phyloP scores from a whole-genome alignment of 768 basidiomycete species.

The Dentipellis fragilis region DNA sequence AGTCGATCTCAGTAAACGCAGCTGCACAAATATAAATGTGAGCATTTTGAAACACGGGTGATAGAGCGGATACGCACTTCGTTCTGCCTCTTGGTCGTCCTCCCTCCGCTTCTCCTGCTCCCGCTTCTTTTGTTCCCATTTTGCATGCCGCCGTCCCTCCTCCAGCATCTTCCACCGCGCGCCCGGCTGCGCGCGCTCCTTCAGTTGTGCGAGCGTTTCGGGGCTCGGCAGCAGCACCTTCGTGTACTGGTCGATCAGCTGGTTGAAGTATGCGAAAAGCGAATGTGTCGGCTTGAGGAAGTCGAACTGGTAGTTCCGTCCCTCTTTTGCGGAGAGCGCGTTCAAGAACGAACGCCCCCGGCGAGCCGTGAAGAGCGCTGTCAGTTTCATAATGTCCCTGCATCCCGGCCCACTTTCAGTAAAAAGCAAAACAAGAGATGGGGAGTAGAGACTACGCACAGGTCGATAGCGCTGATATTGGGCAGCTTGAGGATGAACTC shows the following conservation, averaged over 20 bases:
- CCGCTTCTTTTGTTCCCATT: slow-evolving; percentile 79
- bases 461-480: slow-evolving; percentile 77
- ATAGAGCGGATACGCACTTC: slow-evolving; percentile 42
- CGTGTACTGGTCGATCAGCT: slow-evolving; percentile 91
- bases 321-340: slow-evolving; percentile 78
- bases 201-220: slow-evolving; percentile 61
- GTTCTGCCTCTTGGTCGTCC: slow-evolving; percentile 89
- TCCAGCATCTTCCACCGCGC: slow-evolving; percentile 75
- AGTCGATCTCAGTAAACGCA: slow-evolving; percentile 96
- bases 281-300: slow-evolving; percentile 95
- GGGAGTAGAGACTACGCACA: slow-evolving; percentile 46
- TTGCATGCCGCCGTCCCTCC: slow-evolving; percentile 65
- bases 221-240: slow-evolving; percentile 80
- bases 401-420: background rate
- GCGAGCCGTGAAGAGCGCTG: slow-evolving; percentile 90
- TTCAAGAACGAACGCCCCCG: slow-evolving; percentile 82
- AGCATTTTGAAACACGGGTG: slow-evolving; percentile 3
- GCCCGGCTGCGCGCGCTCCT: slow-evolving; percentile 50
- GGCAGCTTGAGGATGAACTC: slow-evolving; percentile 85
- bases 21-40: slow-evolving; percentile 28
- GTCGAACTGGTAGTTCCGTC: slow-evolving; percentile 95
- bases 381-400: slow-evolving; percentile 93
- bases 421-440: background rate
- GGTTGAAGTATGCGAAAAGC: slow-evolving; percentile 93
- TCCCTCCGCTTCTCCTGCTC: slow-evolving; percentile 80